Conservation (phyloP, 768 basidiomycete genomes). For the Lactifluus rugatus region DNA sequence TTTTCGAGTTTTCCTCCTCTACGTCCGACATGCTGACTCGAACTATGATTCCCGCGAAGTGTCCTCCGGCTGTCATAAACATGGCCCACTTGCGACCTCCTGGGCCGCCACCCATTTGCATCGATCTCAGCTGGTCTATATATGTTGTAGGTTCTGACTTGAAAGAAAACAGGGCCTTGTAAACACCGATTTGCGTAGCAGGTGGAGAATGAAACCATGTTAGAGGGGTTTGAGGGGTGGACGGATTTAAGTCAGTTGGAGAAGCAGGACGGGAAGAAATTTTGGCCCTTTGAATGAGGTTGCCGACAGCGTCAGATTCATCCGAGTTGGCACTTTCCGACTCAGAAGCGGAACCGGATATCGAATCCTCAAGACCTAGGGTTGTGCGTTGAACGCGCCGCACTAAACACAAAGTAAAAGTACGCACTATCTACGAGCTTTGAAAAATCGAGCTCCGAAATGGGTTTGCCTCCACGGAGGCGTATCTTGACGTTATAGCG, state of each 20-base stretch:
- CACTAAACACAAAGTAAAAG: neutral
- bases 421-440: constrained; percentile 71
- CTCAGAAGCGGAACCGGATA: constrained; percentile 86
- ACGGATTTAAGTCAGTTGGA: constrained; percentile 32
- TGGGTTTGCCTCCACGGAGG: constrained; percentile 49
- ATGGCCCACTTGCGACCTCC: constrained; percentile 78
- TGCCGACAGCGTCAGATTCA: constrained; percentile 56
- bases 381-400: neutral
- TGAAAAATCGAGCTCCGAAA: constrained; percentile 63
- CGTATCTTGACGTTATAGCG: constrained; percentile 90
- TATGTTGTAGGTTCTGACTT: constrained; percentile 35
- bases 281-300: constrained; percentile 55
- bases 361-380: constrained; percentile 70
- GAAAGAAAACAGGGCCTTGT: constrained; percentile 62
- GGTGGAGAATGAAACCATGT: constrained; percentile 87
- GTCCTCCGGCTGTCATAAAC: constrained; percentile 96
- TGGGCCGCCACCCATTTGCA: constrained; percentile 44
- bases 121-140: constrained; percentile 49
- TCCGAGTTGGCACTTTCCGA: constrained; percentile 44
- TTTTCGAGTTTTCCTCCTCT: constrained; percentile 30
- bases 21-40: constrained; percentile 47
- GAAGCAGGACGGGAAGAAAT: constrained; percentile 37
- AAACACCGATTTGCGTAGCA: constrained; percentile 83
- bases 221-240: constrained; percentile 52
- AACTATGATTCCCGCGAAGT: constrained; percentile 90